Evolutionary conservation across 768 basidiomycete genomes (phyloP).

Genomic region (Xanthoconium stramineum): DNA sequence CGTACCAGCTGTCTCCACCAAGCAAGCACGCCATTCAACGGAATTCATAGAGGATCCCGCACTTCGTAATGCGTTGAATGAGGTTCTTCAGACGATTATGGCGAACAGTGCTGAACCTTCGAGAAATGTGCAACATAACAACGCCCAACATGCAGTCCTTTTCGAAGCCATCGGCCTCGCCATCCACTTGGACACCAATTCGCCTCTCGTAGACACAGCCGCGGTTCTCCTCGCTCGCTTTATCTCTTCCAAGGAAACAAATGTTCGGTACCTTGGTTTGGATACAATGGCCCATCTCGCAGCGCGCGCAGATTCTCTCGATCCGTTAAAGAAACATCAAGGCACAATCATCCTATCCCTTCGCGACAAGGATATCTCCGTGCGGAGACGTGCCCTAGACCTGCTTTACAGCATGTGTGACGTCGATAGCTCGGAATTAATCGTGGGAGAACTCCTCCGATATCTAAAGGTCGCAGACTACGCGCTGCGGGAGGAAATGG

Average conservation of each 20-base stretch:
- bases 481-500: conserved; percentile 96
- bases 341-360: conserved; percentile 92
- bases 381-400: conserved; percentile 90
- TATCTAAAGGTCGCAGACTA: conserved; percentile 98
- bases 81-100: conserved; percentile 87
- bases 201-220: conserved; percentile 82
- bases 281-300: conserved; percentile 99
- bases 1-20: conserved; percentile 19
- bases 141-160: conserved; percentile 96
- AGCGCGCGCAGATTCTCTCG: conserved; percentile 86
- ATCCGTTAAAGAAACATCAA: conserved; percentile 93
- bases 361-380: conserved; percentile 96
- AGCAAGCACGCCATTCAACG: conserved; percentile 5
- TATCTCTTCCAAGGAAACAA: conserved; percentile 97
- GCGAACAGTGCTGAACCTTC: conserved; percentile 88
- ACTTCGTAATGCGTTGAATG: conserved; percentile 69
- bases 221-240: conserved; percentile 91
- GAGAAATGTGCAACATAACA: conserved; percentile 96
- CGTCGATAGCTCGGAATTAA: conserved; percentile 90
- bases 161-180: conserved; percentile 97
- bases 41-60: conserved; percentile 72
- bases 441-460: conserved; percentile 91
- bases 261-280: conserved; percentile 94
- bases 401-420: conserved; percentile 99
- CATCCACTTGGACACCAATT: conserved; percentile 92